Evolutionary conservation across 441 rosid genomes (phyloP).

Genomic region (Codiaeum variegatum): DNA sequence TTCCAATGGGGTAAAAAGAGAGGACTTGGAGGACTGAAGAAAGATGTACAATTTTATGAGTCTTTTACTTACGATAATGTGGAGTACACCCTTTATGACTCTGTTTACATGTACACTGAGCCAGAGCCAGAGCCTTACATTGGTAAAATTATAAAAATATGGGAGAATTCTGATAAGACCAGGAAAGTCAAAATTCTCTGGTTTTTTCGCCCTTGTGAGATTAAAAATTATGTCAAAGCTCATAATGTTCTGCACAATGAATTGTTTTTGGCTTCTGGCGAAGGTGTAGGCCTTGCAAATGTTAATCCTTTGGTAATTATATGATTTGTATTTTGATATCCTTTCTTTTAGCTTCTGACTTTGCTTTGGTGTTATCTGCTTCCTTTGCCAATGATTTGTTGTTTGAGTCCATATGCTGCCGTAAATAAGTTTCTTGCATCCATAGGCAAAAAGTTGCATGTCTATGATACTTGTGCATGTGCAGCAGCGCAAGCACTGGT

Average conservation of each 20-base stretch:
- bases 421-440: neutral
- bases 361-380: conserved; percentile 1
- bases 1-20: conserved; percentile 74
- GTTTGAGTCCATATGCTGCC: conserved; percentile 4
- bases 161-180: conserved; percentile 50
- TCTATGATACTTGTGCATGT: neutral
- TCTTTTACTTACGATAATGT: conserved; percentile 65
- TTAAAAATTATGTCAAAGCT: conserved; percentile 40
- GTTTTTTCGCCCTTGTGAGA: conserved; percentile 73
- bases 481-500: neutral
- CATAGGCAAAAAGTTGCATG: neutral
- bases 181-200: conserved; percentile 70
- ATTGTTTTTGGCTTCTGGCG: conserved; percentile 78
- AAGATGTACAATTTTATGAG: conserved; percentile 63
- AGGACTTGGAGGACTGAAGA: conserved; percentile 60
- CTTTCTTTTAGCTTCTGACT: neutral
- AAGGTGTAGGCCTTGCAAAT: conserved; percentile 69
- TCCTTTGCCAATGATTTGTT: neutral
- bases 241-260: conserved; percentile 45
- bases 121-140: conserved; percentile 54
- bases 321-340: conserved; percentile 4
- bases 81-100: conserved; percentile 63
- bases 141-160: conserved; percentile 70
- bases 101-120: conserved; percentile 45
- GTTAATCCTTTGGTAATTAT: conserved; percentile 73